Conservation (phyloP, 192 early-diverging fungal genomes). For the Entomortierella lignicola region DNA sequence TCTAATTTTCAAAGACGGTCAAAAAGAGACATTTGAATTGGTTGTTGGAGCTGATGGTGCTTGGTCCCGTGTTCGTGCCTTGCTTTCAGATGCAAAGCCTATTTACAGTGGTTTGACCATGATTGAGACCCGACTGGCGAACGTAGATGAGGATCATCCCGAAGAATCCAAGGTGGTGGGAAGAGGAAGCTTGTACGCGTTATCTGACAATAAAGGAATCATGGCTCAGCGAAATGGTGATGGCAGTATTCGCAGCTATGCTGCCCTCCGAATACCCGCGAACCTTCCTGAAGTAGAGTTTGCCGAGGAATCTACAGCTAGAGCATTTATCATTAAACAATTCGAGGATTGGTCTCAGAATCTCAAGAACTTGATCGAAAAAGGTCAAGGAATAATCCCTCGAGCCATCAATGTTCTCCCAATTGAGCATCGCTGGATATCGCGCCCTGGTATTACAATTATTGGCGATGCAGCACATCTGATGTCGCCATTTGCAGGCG, state of each 20-base stretch:
- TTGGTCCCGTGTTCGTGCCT: constrained; percentile 61
- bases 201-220: constrained; percentile 41
- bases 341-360: constrained; percentile 35
- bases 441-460: constrained; percentile 47
- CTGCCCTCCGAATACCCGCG: constrained; percentile 43
- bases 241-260: constrained; percentile 42
- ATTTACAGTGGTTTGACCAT: constrained; percentile 57
- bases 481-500: constrained; percentile 60
- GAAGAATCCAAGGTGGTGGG: constrained; percentile 44
- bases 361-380: constrained; percentile 11
- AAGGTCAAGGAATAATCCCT: constrained; percentile 17
- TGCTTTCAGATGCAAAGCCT: constrained; percentile 53
- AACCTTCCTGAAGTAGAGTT: constrained; percentile 19
- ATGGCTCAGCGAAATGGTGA: constrained; percentile 53
- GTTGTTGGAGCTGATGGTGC: constrained; percentile 63
- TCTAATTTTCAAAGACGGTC: constrained; percentile 40
- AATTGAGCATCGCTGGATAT: constrained; percentile 34
- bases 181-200: constrained; percentile 49
- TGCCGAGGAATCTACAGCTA: background rate
- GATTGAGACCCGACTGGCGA: constrained; percentile 52
- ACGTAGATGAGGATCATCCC: constrained; percentile 46
- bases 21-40: constrained; percentile 32
- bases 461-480: constrained; percentile 63
- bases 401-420: constrained; percentile 49
- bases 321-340: constrained; percentile 8